Evolutionary conservation across 805 yeast species (phyloP).

Genomic region (Candida sithepensis): DNA sequence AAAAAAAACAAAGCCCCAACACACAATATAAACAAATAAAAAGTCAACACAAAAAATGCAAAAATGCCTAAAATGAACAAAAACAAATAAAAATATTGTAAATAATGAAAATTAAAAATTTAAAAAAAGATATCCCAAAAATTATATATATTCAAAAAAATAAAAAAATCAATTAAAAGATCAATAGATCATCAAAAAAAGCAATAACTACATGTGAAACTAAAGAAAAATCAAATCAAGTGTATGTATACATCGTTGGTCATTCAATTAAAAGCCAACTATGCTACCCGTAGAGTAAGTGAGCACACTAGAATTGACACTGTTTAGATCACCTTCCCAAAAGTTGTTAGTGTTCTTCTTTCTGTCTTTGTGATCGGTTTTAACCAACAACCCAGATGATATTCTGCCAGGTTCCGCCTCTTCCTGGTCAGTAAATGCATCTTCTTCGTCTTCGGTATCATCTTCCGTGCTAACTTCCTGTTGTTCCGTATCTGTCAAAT

Average conservation of each 20-base stretch:
- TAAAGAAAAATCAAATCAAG: too few species aligned
- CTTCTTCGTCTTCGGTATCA: neutral
- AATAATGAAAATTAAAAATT: too few species aligned
- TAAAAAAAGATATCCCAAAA: neutral
- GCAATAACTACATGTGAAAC: neutral
- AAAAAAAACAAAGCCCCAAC: neutral
- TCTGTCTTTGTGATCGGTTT: conserved; percentile 1
- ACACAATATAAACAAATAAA: too few species aligned
- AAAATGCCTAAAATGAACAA: neutral
- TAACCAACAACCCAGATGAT: neutral
- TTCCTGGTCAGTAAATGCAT: too few species aligned
- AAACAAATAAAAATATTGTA: too few species aligned
- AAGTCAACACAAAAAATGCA: too few species aligned
- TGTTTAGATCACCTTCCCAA: conserved; percentile 22
- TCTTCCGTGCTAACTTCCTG: conserved; percentile 1
- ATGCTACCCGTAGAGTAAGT: conserved; percentile 27
- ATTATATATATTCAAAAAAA: too few species aligned
- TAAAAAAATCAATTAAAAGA: neutral
- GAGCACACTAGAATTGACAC: conserved; percentile 23
- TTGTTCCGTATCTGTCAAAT: conserved; percentile 10
- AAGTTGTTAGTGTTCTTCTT: conserved; percentile 17
- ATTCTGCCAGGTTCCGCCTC: neutral
- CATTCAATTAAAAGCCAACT: conserved; percentile 23
- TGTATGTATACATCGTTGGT: too few species aligned
- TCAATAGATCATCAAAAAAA: neutral